Evolutionary conservation across 352 stramenopile species (phyloP).

Genomic region (Phytophthora sansomeana): DNA sequence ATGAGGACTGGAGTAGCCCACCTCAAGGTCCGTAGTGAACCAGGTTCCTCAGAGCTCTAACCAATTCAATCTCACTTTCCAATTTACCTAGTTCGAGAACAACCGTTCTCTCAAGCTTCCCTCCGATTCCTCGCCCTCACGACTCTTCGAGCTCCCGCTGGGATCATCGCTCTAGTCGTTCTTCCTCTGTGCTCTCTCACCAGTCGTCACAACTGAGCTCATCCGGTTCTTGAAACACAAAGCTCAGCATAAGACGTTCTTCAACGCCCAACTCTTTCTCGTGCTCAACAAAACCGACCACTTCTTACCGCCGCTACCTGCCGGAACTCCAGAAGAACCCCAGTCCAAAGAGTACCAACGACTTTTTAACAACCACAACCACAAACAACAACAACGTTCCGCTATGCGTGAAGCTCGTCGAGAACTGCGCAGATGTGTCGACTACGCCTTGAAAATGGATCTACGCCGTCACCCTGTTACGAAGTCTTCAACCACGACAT

Average conservation of each 20-base stretch:
- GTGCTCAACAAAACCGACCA: conserved; percentile 70
- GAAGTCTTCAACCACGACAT: conserved; percentile 7
- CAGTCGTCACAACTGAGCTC: conserved; percentile 58
- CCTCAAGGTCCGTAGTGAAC: no score
- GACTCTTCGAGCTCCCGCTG: no score
- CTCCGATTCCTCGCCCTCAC: no score
- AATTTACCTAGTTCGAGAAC: no score
- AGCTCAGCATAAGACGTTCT: conserved; percentile 35
- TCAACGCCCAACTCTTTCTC: conserved; percentile 52
- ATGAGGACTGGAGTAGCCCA: no score
- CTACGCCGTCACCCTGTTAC: conserved; percentile 43
- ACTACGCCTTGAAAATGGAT: conserved; percentile 57
- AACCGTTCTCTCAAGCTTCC: no score
- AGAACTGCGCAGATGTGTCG: conserved; percentile 58
- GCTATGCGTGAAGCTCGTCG: conserved; percentile 45
- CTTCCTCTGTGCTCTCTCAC: no score
- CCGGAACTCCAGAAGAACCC: conserved; percentile 23
- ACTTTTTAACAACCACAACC: conserved; percentile 17
- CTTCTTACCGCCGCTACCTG: conserved; percentile 14
- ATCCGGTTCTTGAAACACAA: conserved; percentile 54
- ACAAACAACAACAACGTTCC: conserved; percentile 37
- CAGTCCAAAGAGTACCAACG: conserved; percentile 36
- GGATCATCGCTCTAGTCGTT: no score
- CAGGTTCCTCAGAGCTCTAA: no score
- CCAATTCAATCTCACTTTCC: no score